Evolutionary conservation across 768 basidiomycete genomes (phyloP), one percentile per base, ranked within the genome.

Genomic region (Tylopilus rubrobrunneus): DNA sequence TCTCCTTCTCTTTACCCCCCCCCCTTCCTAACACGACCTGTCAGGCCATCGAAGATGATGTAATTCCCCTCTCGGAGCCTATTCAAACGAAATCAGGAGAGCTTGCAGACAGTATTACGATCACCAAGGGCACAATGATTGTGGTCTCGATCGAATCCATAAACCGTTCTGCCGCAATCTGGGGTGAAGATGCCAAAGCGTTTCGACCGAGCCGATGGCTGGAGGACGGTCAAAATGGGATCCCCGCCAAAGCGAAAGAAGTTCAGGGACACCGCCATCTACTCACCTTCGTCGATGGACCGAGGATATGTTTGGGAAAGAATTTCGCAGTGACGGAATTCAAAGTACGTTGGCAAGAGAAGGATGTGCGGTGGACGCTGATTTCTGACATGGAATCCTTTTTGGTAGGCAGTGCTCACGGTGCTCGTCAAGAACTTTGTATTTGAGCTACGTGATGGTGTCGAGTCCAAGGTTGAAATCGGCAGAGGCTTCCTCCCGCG

Each of bases 201-300:
- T 89, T 84, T 62, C 71, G 76, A 29, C 86, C 86, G 0, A 81
- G 82, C 49, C 72, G 86, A 15, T 89, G 87, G 86, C 69, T 87
- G 11, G 64, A 65, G 12, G 66, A 67, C 10, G 29, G 60, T 8
- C 28, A 27, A 5, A 61, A 67, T 21, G 62, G 67, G 1, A 61
- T 65, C 3, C 59, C 62, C 3, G 40, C 36, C 36, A 53, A 61
- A 11, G 71, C 74, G 0, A 75, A 73, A 43, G 72, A 75, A 21
- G 66, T 81, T 2, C 74, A 74, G 55, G 78, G 79, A 2, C 68
- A 81, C 53, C 71, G 75, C 0, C 79, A 82, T 60, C 60, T 81
- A 21, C 65, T 83, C 19, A 76, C 77, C 0, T 83, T 82, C 56
- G 63, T 67, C 1, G 78, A 81, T 55, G 78, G 81, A 0, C 77